Conservation (phyloP, 179 eudicot genomes). For the Silene noctiflora region DNA sequence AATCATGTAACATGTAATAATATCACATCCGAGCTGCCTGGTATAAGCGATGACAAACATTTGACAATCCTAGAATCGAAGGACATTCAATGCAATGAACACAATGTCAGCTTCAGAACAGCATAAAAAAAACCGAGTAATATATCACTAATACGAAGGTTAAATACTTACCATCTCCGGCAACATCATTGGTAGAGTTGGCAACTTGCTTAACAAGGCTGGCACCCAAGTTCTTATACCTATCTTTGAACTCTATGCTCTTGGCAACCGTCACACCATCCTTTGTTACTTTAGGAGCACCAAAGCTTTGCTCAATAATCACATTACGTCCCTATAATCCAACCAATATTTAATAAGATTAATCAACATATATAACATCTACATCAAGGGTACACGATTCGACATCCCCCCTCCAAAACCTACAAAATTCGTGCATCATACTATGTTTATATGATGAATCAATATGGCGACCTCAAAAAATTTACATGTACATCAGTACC, state of each 20-base stretch:
- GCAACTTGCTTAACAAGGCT: slow-evolving; percentile 98
- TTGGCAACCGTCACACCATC: slow-evolving; percentile 98
- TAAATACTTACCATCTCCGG: slow-evolving; percentile 75
- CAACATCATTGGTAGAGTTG: slow-evolving; percentile 93
- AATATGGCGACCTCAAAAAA: not conserved
- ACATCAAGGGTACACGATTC: not conserved
- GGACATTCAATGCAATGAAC: no score
- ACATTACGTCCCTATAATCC: slow-evolving; percentile 75
- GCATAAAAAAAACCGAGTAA: not conserved
- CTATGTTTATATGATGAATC: not conserved
- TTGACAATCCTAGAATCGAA: no score
- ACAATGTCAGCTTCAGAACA: not conserved
- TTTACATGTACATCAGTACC: not conserved
- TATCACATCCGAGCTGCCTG: no score
- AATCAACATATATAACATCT: not conserved
- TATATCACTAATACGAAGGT: not conserved
- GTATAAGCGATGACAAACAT: no score
- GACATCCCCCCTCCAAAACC: no score
- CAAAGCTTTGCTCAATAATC: slow-evolving; percentile 81
- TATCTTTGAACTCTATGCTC: slow-evolving; percentile 87
- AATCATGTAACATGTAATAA: no score
- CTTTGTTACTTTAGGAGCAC: slow-evolving; percentile 93
- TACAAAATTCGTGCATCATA: not conserved
- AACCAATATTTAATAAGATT: slow-evolving; percentile 14
- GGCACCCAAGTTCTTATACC: slow-evolving; percentile 79